phyloP scores from a whole-genome alignment of 345 rosid genomes.

The Bretschneidera sinensis region DNA sequence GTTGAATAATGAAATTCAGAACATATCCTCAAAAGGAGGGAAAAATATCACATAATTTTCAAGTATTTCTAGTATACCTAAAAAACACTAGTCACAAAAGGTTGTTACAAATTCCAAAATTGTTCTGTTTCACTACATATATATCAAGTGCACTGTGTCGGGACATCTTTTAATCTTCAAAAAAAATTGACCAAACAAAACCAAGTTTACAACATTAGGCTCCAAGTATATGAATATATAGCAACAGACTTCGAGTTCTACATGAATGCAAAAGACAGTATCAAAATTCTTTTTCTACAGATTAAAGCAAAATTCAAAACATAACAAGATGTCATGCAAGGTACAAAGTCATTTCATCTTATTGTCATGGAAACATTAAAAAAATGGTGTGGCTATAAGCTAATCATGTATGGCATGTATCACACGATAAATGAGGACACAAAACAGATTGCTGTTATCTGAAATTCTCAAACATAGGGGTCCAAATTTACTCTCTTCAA shows the following conservation, averaged over 20 bases:
- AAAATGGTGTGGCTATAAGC: not conserved
- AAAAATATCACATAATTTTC: not conserved
- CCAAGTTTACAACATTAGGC: not conserved
- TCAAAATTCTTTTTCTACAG: not conserved
- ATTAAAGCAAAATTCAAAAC: no score
- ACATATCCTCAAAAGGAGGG: not conserved
- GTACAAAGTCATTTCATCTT: not conserved
- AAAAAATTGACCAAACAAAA: not conserved
- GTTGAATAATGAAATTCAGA: not conserved
- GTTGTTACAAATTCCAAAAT: not conserved
- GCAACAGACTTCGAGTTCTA: not conserved
- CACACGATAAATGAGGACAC: no score
- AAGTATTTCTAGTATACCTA: not conserved
- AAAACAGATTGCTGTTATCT: no score
- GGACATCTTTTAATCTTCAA: not conserved
- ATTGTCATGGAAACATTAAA: not conserved
- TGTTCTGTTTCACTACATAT: not conserved
- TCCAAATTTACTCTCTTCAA: no score
- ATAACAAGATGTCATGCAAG: not conserved
- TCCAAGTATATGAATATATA: no score
- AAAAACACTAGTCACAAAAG: not conserved
- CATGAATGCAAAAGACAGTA: not conserved
- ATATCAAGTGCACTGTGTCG: not conserved
- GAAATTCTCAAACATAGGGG: no score
- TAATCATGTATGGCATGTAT: no score